Evolutionary conservation across 1,284 basidiomycete species (phyloP), one percentile per base, ranked within the genome.

Genomic region (Moniliella sp.): DNA sequence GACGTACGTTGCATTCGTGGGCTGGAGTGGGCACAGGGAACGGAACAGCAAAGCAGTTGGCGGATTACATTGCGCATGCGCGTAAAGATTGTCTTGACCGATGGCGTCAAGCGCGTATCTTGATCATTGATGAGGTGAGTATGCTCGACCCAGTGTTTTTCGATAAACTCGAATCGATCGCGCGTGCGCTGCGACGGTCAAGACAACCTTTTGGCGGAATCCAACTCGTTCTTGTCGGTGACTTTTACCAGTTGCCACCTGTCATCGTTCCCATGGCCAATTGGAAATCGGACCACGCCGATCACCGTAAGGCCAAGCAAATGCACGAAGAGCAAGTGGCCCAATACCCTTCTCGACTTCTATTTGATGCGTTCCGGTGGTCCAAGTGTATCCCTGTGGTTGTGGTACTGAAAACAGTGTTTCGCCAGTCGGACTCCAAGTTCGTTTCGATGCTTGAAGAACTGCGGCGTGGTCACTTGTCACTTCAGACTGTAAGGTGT

Each of bases 221-320:
- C 18, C 74, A 86, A 75, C 64, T 97, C 37, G 72, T 86, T 40
- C 68, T 91, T 9, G 84, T 82, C 1, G 86, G 86, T 15, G 86
- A 94, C 57, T 94, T 94, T 63, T 91, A 82, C 63, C 86, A 97
- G 61, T 67, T 97, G 4, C 88, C 88, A 1, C 88, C 88, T 0
- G 83, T 97, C 4, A 67, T 69, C 53, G 52, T n/a, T n/a, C n/a
- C 32, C 11, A 35, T 10, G 35, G 12, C 25, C 25, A 19, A 15
- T 16, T 21, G n/a, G n/a, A n/a, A n/a, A 5, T 21, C 21, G 18
- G 21, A 21, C 26, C 15, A 16, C 25, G 18, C 11, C 15, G 19
- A 15, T 2, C n/a, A 25, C 10, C 7, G 5, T 7, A 10, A 13
- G 26, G 15, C 10, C 10, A 17, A 32, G 28, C 15, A 7, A 4